Evolutionary conservation across 768 basidiomycete genomes (phyloP).

Genomic region (Saitozyma sp.): DNA sequence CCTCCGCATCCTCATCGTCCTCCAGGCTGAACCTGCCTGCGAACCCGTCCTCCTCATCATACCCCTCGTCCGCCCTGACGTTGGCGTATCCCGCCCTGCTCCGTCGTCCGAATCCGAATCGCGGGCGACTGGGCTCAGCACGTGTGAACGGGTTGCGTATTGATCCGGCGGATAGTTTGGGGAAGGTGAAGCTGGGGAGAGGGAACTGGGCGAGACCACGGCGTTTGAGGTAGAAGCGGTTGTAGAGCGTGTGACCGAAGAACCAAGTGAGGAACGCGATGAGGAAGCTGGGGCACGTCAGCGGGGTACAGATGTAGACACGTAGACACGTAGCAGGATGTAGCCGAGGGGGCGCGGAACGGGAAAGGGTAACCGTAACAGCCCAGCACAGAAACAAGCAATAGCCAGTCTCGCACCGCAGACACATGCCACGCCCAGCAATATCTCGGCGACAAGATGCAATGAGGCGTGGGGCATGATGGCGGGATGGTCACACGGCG

Average conservation of each 20-base stretch:
- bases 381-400: too few species aligned
- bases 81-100: constrained; percentile 40
- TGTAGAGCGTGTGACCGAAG: constrained; percentile 70
- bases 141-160: background rate
- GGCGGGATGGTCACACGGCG: background rate
- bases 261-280: constrained; percentile 66
- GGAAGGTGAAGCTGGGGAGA: constrained; percentile 33
- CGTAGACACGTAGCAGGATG: background rate
- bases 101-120: constrained; percentile 25
- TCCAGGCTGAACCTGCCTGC: constrained; percentile 49
- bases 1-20: constrained; percentile 44
- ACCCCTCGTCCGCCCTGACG: constrained; percentile 39
- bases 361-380: too few species aligned
- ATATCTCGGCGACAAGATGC: too few species aligned
- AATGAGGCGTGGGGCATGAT: too few species aligned
- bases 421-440: too few species aligned
- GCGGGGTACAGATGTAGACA: background rate
- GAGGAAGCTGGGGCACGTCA: constrained; percentile 55
- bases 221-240: constrained; percentile 70
- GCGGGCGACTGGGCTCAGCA: background rate
- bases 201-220: constrained; percentile 74
- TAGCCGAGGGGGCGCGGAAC: too few species aligned
- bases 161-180: constrained; percentile 9
- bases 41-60: constrained; percentile 47
- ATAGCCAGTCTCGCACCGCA: too few species aligned